These are phyloP conservation scores for Oemleria cerasiformis DNA, from an alignment of 306 rosid genomes.

Conservation along the genomic window DNA sequence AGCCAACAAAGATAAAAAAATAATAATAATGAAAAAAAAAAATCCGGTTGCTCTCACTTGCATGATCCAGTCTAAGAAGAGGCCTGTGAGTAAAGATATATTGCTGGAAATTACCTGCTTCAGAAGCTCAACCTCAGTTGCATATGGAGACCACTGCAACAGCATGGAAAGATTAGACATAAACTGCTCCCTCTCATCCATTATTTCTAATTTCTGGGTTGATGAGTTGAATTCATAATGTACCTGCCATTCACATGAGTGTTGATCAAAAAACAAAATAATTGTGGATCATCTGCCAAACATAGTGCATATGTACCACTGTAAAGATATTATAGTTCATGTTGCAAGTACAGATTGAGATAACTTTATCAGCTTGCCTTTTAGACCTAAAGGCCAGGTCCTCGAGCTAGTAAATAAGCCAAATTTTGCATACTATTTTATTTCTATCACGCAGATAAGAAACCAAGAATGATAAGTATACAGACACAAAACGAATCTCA, in stretches of 20 bases:
- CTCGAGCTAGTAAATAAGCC: neutral
- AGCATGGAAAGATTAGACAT: constrained; percentile 60
- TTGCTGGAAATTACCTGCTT: constrained; percentile 53
- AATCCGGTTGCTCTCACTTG: no score
- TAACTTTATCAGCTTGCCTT: no score
- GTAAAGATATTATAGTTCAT: neutral
- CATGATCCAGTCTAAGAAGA: no score
- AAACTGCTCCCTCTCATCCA: constrained; percentile 66
- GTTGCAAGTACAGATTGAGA: neutral
- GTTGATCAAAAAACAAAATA: constrained; percentile 4
- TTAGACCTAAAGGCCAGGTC: no score
- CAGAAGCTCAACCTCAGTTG: constrained; percentile 77
- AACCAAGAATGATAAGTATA: neutral
- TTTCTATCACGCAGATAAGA: neutral
- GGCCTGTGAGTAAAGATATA: neutral
- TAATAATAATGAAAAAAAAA: no score
- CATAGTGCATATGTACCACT: neutral
- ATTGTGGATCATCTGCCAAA: neutral
- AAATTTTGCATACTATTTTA: neutral
- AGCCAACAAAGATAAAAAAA: no score
- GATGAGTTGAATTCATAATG: constrained; percentile 58
- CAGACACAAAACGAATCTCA: neutral
- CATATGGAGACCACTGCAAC: constrained; percentile 85
- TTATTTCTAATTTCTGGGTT: constrained; percentile 42
- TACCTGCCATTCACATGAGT: constrained; percentile 57